These are phyloP conservation scores for Penicillium sp. DNA, from an alignment of 2,329 filamentous ascomycete genomes.

Conservation along the genomic window DNA sequence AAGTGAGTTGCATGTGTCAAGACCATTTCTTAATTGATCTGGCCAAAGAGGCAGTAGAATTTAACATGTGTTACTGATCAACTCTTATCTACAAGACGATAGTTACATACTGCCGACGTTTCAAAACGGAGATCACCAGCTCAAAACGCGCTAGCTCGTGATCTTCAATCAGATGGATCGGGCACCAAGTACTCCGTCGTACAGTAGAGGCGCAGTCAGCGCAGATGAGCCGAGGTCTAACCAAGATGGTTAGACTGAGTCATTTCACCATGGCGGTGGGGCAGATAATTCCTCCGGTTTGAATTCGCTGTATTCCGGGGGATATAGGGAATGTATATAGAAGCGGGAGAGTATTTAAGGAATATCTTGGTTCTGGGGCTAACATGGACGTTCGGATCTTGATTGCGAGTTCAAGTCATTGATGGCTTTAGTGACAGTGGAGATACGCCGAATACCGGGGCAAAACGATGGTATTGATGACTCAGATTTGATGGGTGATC, in stretches of 20 bases:
- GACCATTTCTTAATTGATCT: too few relatives aligned
- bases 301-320: conserved; percentile 10
- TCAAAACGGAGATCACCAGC: too few relatives aligned
- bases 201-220: conserved; percentile 6
- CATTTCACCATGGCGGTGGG: conserved; percentile 12
- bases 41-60: too few relatives aligned
- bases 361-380: background rate
- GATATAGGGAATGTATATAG: background rate
- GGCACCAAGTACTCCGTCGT: too few relatives aligned
- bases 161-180: background rate
- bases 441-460: conserved; percentile 24
- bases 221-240: conserved; percentile 21
- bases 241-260: conserved; percentile 14
- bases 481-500: conserved; percentile 10
- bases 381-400: too few relatives aligned
- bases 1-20: too few relatives aligned
- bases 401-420: too few relatives aligned
- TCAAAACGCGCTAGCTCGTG: too few relatives aligned
- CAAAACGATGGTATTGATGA: conserved; percentile 21
- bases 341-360: background rate
- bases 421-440: conserved; percentile 15
- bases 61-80: too few relatives aligned
- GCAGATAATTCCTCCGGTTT: conserved; percentile 11
- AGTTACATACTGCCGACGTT: too few relatives aligned
- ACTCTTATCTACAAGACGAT: too few relatives aligned